Percentiles rank a stretch among this genome's conserved stretches.
Conservation (phyloP, 768 basidiomycete genomes). For the Tubosaeta brunneosetosa region DNA sequence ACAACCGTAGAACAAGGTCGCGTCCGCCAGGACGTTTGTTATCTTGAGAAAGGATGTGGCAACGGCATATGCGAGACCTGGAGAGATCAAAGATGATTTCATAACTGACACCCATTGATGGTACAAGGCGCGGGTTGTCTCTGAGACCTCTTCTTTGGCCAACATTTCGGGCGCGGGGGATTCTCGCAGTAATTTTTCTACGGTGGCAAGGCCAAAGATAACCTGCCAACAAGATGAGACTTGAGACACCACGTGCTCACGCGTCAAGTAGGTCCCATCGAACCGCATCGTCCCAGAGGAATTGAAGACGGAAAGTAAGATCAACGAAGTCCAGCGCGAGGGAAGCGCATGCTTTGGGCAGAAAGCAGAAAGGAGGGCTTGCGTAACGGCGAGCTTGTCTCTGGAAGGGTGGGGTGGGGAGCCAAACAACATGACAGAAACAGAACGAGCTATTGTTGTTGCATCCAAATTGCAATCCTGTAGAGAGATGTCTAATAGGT, state of each 20-base stretch:
- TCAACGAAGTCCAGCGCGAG: constrained; percentile 41
- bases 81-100: constrained; percentile 29
- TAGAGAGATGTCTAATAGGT: background rate
- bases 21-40: constrained; percentile 37
- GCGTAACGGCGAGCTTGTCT: background rate
- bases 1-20: constrained; percentile 34
- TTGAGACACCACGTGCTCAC: constrained; percentile 3
- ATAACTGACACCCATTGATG: constrained; percentile 33
- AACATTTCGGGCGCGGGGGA: background rate
- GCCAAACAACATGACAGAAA: constrained; percentile 13
- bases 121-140: constrained; percentile 37
- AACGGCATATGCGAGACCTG: constrained; percentile 28
- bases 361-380: constrained; percentile 22
- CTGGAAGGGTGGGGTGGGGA: background rate
- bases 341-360: constrained; percentile 26
- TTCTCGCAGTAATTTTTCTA: constrained; percentile 30
- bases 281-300: background rate
- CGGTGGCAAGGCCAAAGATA: constrained; percentile 36
- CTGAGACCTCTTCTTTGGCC: constrained; percentile 15
- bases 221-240: constrained; percentile 35
- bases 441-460: constrained; percentile 10
- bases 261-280: background rate
- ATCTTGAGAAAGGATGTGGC: constrained; percentile 44
- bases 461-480: constrained; percentile 4
- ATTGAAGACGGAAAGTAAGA: constrained; percentile 34